These are phyloP conservation scores for Eucalyptus regnans DNA, from an alignment of 345 rosid genomes.

Conservation along the genomic window DNA sequence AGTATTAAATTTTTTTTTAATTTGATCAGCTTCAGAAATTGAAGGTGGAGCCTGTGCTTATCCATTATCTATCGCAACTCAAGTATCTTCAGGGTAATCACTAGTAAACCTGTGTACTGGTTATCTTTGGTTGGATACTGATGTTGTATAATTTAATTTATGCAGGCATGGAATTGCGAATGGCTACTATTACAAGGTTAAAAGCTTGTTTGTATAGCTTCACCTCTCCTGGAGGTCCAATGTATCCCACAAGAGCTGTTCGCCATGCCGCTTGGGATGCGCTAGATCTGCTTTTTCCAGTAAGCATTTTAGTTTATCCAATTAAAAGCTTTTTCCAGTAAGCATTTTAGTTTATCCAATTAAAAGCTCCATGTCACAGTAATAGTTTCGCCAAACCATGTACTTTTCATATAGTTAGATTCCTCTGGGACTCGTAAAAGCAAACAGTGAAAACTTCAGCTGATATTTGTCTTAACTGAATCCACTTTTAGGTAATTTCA, in stretches of 20 bases:
- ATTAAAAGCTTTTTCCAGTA: constrained; percentile 44
- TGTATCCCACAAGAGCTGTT: constrained; percentile 98
- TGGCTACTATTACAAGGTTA: constrained; percentile 90
- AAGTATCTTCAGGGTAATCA: constrained; percentile 70
- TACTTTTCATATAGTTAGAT: background rate
- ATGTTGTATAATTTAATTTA: background rate
- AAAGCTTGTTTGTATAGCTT: constrained; percentile 94
- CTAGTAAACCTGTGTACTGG: background rate
- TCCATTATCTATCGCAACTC: constrained; percentile 80
- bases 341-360: constrained; percentile 14
- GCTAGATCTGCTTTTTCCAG: constrained; percentile 87
- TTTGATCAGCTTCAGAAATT: constrained; percentile 73
- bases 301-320: constrained; percentile 23
- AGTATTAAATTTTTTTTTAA: background rate
- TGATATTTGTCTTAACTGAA: background rate
- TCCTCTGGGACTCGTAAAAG: background rate
- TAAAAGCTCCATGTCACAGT: background rate
- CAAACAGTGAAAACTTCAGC: background rate
- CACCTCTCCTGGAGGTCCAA: constrained; percentile 95
- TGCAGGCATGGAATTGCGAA: constrained; percentile 89
- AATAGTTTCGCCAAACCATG: background rate
- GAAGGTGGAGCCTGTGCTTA: constrained; percentile 94
- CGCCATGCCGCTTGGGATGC: constrained; percentile 99
- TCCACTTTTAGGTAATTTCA: background rate
- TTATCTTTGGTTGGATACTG: background rate